Conservation (phyloP, 352 stramenopile genomes). For the Phytophthora palmivora region DNA sequence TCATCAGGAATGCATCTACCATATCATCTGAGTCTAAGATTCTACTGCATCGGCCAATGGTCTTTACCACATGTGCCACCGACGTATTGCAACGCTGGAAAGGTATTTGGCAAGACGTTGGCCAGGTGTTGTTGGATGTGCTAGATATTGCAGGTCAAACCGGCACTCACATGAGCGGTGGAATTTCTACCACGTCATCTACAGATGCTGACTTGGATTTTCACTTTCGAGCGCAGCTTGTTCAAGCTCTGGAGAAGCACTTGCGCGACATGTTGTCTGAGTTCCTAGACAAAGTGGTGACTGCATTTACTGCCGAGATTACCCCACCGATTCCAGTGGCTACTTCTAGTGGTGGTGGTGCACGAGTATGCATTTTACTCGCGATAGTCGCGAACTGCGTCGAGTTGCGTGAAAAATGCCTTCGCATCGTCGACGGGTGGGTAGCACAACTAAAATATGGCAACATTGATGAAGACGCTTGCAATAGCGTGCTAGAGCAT, state of each 20-base stretch:
- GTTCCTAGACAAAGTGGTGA: constrained; percentile 58
- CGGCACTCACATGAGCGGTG: not conserved
- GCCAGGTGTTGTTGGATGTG: constrained; percentile 56
- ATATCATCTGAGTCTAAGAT: constrained; percentile 79
- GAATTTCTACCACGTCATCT: not conserved
- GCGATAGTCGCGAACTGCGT: constrained; percentile 78
- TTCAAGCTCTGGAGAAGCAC: constrained; percentile 52
- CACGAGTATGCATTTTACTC: constrained; percentile 66
- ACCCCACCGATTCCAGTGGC: constrained; percentile 44
- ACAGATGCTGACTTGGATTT: constrained; percentile 21
- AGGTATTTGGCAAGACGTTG: constrained; percentile 59
- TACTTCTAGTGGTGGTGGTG: constrained; percentile 37
- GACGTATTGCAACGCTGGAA: constrained; percentile 63
- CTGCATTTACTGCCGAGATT: constrained; percentile 51
- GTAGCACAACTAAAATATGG: constrained; percentile 46
- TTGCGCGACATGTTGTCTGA: constrained; percentile 56
- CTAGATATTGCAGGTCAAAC: constrained; percentile 36
- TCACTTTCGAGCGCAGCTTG: constrained; percentile 32
- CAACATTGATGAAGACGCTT: constrained; percentile 24
- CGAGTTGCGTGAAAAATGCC: constrained; percentile 64
- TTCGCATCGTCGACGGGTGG: constrained; percentile 57
- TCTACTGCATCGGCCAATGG: constrained; percentile 49
- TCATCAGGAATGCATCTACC: constrained; percentile 71
- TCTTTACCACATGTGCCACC: constrained; percentile 53
- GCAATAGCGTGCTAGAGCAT: constrained; percentile 24